Conservation (phyloP, 2,329 filamentous ascomycete genomes). For the Ramularia endophylla region DNA sequence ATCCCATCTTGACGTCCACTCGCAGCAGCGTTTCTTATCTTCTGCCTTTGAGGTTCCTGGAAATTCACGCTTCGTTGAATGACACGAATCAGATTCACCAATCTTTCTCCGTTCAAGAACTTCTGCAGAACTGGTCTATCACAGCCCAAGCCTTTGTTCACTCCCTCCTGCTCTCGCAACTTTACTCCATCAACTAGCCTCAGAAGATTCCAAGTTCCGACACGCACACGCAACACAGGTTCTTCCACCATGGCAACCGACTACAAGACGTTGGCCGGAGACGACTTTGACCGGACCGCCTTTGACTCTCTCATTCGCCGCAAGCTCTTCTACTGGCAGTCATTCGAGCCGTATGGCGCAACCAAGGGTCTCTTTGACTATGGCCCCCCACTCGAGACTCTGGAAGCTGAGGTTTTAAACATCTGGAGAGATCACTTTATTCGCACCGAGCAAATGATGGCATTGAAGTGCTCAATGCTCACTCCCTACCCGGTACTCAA, state of each 20-base stretch:
- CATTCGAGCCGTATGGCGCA: conserved; percentile 78
- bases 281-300: conserved; percentile 75
- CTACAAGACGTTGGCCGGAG: conserved; percentile 75
- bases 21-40: no score
- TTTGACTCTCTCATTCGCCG: conserved; percentile 83
- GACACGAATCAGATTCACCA: conserved; percentile 13
- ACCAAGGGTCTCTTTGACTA: conserved; percentile 71
- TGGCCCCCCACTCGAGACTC: conserved; percentile 78
- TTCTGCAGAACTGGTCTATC: not conserved
- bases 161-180: conserved; percentile 1
- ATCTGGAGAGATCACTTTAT: conserved; percentile 92
- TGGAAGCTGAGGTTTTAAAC: conserved; percentile 84
- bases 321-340: conserved; percentile 88
- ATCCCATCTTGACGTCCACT: no score
- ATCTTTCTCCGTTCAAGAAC: conserved; percentile 4
- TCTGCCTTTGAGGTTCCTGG: no score
- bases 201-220: conserved; percentile 21
- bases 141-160: not conserved
- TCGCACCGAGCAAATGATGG: conserved; percentile 89
- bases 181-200: conserved; percentile 15
- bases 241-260: conserved; percentile 50
- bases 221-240: conserved; percentile 31
- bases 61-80: conserved; percentile 8
- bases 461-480: conserved; percentile 89
- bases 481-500: conserved; percentile 93